Evolutionary conservation across 805 yeast species (phyloP).

Genomic region (Candida parachauliodes): DNA sequence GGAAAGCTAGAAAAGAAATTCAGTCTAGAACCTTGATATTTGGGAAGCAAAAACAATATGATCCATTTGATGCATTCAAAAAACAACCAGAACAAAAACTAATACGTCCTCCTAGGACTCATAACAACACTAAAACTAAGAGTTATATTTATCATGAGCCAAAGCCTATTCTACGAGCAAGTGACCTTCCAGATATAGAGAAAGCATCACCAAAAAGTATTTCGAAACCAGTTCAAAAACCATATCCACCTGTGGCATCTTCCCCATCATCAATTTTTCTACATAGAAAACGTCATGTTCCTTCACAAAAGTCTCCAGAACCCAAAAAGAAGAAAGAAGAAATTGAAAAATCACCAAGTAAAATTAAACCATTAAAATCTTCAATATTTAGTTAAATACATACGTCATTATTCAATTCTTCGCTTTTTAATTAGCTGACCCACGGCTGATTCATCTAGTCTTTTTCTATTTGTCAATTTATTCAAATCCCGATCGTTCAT

Average conservation of each 20-base stretch:
- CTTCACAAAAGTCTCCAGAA: slow-evolving; percentile 1
- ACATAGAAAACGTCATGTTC: slow-evolving; percentile 7
- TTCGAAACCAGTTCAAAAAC: background rate
- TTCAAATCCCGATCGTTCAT: slow-evolving; percentile 12
- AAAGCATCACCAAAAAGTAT: background rate
- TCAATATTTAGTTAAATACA: slow-evolving; percentile 23
- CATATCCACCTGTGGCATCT: background rate
- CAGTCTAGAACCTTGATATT: slow-evolving; percentile 33
- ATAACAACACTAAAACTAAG: slow-evolving; percentile 5
- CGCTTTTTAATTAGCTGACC: slow-evolving; percentile 24
- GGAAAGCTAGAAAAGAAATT: slow-evolving; percentile 34
- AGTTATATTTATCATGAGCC: slow-evolving; percentile 2
- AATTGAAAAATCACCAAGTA: slow-evolving; percentile 10
- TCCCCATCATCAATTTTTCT: slow-evolving; percentile 10
- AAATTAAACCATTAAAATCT: slow-evolving; percentile 23
- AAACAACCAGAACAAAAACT: background rate
- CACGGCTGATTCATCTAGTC: slow-evolving; percentile 18
- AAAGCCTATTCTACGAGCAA: slow-evolving; percentile 3
- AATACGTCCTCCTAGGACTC: background rate
- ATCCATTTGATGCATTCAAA: slow-evolving; percentile 24
- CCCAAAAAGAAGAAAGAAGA: slow-evolving; percentile 7
- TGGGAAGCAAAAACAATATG: slow-evolving; percentile 16
- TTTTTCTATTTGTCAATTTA: slow-evolving; percentile 20
- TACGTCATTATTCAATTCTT: slow-evolving; percentile 6
- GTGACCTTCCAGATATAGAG: slow-evolving; percentile 2